Evolutionary conservation across 2,329 filamentous ascomycete genomes (phyloP), one percentile per base, ranked within the genome.

Genomic region (Fusarium keratoplasticum): DNA sequence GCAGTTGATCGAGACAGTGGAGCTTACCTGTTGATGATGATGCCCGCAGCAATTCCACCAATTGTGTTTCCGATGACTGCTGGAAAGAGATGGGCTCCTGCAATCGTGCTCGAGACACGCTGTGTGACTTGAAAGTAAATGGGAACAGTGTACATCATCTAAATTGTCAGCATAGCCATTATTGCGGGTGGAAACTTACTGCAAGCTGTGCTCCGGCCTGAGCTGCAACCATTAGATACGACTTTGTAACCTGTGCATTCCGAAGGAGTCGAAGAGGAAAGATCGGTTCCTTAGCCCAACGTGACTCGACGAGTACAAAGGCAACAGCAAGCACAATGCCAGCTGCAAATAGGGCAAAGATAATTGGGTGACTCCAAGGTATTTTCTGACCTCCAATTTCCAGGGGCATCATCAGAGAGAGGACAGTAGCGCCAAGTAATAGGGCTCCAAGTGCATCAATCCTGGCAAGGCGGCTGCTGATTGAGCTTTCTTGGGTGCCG

Each of bases 91-190:
- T 93, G 90, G 0, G 88, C 81, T 0, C 88, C 88, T 0, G 92
- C 90, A 2, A 84, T 82, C 0, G 91, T 90, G 52, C 88, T 90
- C 0, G 89, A 90, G 4, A 86, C 87, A 1, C 85, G 83, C 6
- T 87, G 83, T 0, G 91, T 91, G 1, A 92, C 87, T 66, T 93
- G 90, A 72, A 94, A 94, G 81, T 94, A 94, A 0, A 94, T 81
- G 0, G 92, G 92, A 0, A 94, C 87, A 0, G 88, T 87, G 63
- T 90, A 91, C 88, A 93, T 91, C 74, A 77, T 76, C 75, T 77
- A n/a, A 2, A 6, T 2, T 1, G 18, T 57, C 18, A 57, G 63
- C 35, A 20, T 10, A 2, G 2, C 6, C 25, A 22, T 58, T 5
- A 35, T 2, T 4, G 0, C 0, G 2, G 18, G 1, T 1, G 5